Conservation (phyloP, 192 early-diverging fungal species). For the Thamnidium elegans region DNA sequence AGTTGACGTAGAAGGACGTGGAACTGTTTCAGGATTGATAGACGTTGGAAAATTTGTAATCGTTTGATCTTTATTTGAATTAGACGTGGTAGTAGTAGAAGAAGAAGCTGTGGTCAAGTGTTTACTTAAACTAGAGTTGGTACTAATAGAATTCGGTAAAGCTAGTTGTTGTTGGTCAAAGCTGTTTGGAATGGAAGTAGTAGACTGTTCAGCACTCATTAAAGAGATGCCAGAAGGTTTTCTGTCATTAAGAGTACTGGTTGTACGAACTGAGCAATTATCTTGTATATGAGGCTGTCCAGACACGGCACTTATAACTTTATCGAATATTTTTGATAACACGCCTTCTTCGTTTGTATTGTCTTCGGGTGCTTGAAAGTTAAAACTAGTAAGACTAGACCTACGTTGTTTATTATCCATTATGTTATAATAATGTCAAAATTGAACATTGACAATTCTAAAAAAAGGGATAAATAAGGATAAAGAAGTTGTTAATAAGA, state of each 20-base stretch:
- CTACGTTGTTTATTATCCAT: no score
- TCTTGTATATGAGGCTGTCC: slow-evolving; percentile 12
- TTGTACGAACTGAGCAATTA: not conserved
- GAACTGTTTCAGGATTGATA: not conserved
- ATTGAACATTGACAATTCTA: no score
- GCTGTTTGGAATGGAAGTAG: not conserved
- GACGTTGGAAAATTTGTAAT: slow-evolving; percentile 4
- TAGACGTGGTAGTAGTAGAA: not conserved
- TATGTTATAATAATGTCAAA: no score
- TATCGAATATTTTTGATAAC: slow-evolving; percentile 53
- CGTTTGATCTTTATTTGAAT: not conserved
- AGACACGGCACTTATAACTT: slow-evolving; percentile 47
- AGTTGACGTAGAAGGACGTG: not conserved
- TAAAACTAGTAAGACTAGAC: slow-evolving; percentile 40
- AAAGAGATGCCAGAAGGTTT: not conserved
- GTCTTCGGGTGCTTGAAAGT: slow-evolving; percentile 30
- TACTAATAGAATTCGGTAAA: not conserved
- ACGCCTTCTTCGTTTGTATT: slow-evolving; percentile 46
- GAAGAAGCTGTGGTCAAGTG: slow-evolving; percentile 4
- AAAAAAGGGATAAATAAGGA: no score
- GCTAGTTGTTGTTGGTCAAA: not conserved
- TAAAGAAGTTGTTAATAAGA: no score
- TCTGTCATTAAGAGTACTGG: not conserved
- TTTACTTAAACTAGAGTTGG: not conserved
- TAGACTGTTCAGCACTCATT: not conserved